Evolutionary conservation across 352 stramenopile genomes (phyloP).

Genomic region (Pilasporangium apinafurcum): DNA sequence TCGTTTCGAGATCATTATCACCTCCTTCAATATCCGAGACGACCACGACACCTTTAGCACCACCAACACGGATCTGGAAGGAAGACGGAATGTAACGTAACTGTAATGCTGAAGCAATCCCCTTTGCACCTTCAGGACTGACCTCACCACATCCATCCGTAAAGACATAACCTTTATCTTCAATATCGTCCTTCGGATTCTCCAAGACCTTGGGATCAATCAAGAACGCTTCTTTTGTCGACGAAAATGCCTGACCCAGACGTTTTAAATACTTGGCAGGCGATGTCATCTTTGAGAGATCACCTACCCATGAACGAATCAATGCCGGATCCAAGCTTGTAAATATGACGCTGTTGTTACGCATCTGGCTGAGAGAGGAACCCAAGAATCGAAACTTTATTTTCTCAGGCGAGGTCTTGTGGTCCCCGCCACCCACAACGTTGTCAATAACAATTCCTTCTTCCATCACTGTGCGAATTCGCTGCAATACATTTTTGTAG

Average conservation of each 20-base stretch:
- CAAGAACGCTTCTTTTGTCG: conserved; percentile 42
- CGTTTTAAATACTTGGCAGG: conserved; percentile 75
- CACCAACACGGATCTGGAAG: conserved; percentile 71
- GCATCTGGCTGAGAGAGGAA: conserved; percentile 67
- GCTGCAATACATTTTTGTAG: conserved; percentile 19
- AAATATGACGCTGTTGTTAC: conserved; percentile 68
- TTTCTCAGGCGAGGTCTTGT: not conserved
- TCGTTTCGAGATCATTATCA: conserved; percentile 7
- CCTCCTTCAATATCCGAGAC: conserved; percentile 31
- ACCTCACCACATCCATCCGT: conserved; percentile 77
- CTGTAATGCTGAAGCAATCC: conserved; percentile 28
- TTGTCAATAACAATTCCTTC: conserved; percentile 33
- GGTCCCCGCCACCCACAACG: conserved; percentile 3
- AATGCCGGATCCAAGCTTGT: conserved; percentile 42
- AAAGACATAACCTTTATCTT: conserved; percentile 38
- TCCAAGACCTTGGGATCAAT: conserved; percentile 37
- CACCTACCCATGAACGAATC: conserved; percentile 54
- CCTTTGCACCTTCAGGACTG: conserved; percentile 16
- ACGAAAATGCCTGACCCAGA: conserved; percentile 68
- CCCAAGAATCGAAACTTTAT: conserved; percentile 58
- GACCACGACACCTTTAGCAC: conserved; percentile 72
- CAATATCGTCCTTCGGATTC: conserved; percentile 39
- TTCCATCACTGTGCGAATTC: conserved; percentile 31
- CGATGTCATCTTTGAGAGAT: conserved; percentile 41
- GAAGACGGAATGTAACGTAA: conserved; percentile 39